Conservation (phyloP, 495 filamentous ascomycete genomes). For the Talaromyces thailandensis region DNA sequence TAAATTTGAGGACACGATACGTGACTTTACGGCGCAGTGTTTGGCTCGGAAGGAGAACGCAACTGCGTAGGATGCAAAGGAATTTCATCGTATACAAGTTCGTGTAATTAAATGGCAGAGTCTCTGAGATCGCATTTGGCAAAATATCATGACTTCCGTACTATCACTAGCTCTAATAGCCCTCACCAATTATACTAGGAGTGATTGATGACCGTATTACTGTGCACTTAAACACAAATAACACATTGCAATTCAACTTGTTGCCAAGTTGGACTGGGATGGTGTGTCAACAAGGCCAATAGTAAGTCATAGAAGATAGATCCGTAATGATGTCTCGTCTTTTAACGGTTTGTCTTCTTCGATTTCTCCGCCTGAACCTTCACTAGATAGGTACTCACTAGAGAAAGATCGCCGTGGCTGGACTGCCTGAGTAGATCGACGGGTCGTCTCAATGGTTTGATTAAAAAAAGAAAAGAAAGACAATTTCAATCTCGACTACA, state of each 20-base stretch:
- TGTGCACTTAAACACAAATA: too few relatives aligned
- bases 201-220: background rate
- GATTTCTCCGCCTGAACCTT: too few relatives aligned
- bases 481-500: background rate
- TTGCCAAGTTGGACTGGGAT: background rate
- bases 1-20: constrained; percentile 29
- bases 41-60: background rate
- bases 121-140: background rate
- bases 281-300: background rate
- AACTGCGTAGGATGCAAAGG: background rate
- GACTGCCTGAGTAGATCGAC: background rate
- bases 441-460: background rate
- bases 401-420: background rate
- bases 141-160: background rate
- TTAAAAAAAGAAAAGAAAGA: background rate
- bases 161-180: background rate
- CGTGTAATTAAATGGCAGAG: background rate
- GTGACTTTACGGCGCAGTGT: constrained; percentile 2
- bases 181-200: background rate
- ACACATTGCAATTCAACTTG: too few relatives aligned
- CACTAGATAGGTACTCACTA: background rate
- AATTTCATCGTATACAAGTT: background rate
- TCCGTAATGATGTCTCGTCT: background rate
- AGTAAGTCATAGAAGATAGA: background rate
- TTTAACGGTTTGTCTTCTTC: background rate